A percentile compares a stretch with the other conserved stretches of the same genome.
phyloP scores from a whole-genome alignment of 495 filamentous ascomycete genomes.

The Penicillium silybi region DNA sequence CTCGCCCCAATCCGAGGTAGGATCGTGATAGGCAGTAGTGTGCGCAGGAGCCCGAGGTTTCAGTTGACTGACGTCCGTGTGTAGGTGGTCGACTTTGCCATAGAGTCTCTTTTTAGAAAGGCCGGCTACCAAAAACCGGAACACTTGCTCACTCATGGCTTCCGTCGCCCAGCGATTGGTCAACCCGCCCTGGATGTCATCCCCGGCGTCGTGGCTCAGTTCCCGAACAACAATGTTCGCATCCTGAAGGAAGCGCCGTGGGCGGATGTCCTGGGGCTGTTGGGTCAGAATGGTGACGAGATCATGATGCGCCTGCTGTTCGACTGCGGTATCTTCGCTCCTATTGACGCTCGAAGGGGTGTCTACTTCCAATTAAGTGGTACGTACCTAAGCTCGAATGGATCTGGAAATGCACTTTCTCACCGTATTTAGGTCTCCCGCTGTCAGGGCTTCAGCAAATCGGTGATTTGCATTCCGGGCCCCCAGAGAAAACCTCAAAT shows the following conservation, averaged over 20 bases:
- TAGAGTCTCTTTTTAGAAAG: slow-evolving; percentile 69
- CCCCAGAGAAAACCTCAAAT: neutral
- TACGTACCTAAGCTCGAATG: slow-evolving; percentile 22
- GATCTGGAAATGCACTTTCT: neutral
- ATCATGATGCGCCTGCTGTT: slow-evolving; percentile 79
- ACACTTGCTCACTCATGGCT: slow-evolving; percentile 79
- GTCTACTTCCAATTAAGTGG: slow-evolving; percentile 80
- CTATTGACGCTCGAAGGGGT: slow-evolving; percentile 53
- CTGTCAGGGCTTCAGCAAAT: slow-evolving; percentile 41
- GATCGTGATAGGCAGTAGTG: neutral
- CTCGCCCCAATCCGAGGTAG: slow-evolving; percentile 59
- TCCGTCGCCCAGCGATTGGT: slow-evolving; percentile 41
- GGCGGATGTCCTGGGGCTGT: slow-evolving; percentile 62
- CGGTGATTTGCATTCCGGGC: neutral
- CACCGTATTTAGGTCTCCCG: slow-evolving; percentile 39
- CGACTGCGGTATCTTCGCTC: slow-evolving; percentile 71
- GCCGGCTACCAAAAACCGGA: slow-evolving; percentile 50
- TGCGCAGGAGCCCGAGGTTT: neutral
- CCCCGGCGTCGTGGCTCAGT: slow-evolving; percentile 49
- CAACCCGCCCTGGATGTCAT: slow-evolving; percentile 39
- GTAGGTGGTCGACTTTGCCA: slow-evolving; percentile 81
- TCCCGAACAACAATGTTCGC: slow-evolving; percentile 67
- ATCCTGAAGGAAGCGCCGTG: slow-evolving; percentile 68
- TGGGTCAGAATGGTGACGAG: slow-evolving; percentile 73
- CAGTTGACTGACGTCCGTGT: slow-evolving; percentile 19